These are phyloP conservation scores for Chionographis japonica DNA, from an alignment of 106 monocot species.

Conservation along the genomic window DNA sequence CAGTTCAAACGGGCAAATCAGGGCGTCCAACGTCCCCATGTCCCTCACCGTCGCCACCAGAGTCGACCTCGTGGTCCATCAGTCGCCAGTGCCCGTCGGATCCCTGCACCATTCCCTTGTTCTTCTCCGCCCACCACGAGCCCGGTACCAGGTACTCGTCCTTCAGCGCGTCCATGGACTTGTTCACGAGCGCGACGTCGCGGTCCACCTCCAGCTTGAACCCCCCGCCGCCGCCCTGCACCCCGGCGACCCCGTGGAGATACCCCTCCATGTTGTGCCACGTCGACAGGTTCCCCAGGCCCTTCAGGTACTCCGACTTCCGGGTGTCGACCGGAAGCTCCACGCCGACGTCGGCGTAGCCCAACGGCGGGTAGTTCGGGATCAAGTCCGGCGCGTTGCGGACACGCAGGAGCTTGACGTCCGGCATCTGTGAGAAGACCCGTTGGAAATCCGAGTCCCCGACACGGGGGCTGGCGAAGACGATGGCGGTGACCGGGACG, in stretches of 20 bases:
- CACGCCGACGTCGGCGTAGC: constrained; percentile 63
- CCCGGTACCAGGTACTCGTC: constrained; percentile 58
- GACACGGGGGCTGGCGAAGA: constrained; percentile 78
- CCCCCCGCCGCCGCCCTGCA: constrained; percentile 43
- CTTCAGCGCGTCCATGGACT: constrained; percentile 51
- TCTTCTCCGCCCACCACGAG: constrained; percentile 80
- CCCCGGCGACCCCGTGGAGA: constrained; percentile 78
- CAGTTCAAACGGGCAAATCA: too few species aligned
- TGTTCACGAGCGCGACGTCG: constrained; percentile 82
- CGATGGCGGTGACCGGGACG: constrained; percentile 56
- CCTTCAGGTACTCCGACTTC: constrained; percentile 57
- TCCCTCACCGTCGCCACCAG: background rate
- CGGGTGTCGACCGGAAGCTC: constrained; percentile 46
- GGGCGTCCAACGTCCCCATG: too few species aligned
- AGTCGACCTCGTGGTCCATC: constrained; percentile 61
- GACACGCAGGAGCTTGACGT: constrained; percentile 47
- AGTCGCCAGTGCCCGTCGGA: constrained; percentile 63
- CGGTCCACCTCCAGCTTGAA: constrained; percentile 64
- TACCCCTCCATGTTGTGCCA: constrained; percentile 85
- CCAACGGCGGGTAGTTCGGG: constrained; percentile 52
- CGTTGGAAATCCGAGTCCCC: constrained; percentile 57
- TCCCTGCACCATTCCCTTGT: constrained; percentile 78
- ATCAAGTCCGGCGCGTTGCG: constrained; percentile 59
- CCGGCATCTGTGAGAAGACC: constrained; percentile 22
- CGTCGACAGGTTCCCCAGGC: constrained; percentile 17